Conservation (phyloP, 306 rosid species). For the Gastrolobium villosum region DNA sequence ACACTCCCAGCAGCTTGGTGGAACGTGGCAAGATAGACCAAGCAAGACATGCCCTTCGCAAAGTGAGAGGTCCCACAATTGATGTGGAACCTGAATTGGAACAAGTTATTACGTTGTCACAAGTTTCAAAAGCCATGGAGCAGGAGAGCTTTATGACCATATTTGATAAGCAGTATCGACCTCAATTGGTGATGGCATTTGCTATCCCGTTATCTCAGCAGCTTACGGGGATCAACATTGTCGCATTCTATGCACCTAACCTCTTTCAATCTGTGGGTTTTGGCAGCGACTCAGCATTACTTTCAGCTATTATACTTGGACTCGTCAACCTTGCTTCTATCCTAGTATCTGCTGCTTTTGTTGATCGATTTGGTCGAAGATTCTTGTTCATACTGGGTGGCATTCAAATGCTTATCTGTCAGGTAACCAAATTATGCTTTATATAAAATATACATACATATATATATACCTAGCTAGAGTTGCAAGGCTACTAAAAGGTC, state of each 20-base stretch:
- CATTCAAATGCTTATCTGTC: constrained; percentile 66
- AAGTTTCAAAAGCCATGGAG: constrained; percentile 31
- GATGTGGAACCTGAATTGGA: constrained; percentile 60
- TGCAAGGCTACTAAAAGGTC: background rate
- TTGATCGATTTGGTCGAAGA: constrained; percentile 73
- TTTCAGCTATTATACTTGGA: constrained; percentile 67
- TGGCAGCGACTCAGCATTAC: constrained; percentile 58
- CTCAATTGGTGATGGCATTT: constrained; percentile 68
- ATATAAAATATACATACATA: background rate
- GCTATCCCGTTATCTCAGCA: constrained; percentile 72
- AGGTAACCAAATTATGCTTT: constrained; percentile 46
- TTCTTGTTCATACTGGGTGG: constrained; percentile 70
- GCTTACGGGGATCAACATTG: constrained; percentile 66
- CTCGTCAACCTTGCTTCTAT: constrained; percentile 61
- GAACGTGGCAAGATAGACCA: constrained; percentile 54
- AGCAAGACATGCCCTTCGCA: constrained; percentile 55
- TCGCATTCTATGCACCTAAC: constrained; percentile 75
- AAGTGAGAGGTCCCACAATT: constrained; percentile 47
- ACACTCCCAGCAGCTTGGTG: constrained; percentile 70
- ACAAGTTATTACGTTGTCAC: constrained; percentile 39
- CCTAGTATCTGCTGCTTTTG: constrained; percentile 58
- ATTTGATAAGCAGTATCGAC: constrained; percentile 63
- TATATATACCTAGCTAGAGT: background rate
- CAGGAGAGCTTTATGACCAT: constrained; percentile 56
- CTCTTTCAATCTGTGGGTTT: constrained; percentile 72